These are phyloP conservation scores for Mycena albidolilacea DNA, from an alignment of 768 basidiomycete genomes.

Conservation along the genomic window DNA sequence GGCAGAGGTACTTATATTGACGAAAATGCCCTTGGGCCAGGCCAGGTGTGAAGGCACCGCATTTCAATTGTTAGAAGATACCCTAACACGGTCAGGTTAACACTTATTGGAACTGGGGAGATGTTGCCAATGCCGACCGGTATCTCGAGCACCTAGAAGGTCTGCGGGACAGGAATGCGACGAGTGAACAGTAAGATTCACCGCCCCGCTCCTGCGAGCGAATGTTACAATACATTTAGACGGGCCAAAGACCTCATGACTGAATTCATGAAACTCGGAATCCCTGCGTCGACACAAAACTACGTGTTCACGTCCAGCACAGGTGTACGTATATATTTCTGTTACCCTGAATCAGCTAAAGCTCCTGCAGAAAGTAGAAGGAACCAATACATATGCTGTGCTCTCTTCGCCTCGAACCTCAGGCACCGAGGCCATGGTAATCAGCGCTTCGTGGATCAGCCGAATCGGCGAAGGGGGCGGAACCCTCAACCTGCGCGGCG, in stretches of 20 bases:
- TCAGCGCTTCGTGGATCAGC: slow-evolving; percentile 93
- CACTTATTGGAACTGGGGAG: slow-evolving; percentile 92
- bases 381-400: slow-evolving; percentile 88
- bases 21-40: slow-evolving; percentile 96
- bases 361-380: slow-evolving; percentile 63
- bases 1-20: slow-evolving; percentile 86
- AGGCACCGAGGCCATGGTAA: slow-evolving; percentile 93
- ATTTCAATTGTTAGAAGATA: background rate
- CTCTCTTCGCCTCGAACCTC: slow-evolving; percentile 89
- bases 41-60: slow-evolving; percentile 69
- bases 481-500: slow-evolving; percentile 85
- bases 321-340: slow-evolving; percentile 60
- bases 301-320: slow-evolving; percentile 71
- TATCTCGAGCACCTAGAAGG: slow-evolving; percentile 81
- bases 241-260: slow-evolving; percentile 72
- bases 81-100: slow-evolving; percentile 72
- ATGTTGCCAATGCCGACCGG: slow-evolving; percentile 90
- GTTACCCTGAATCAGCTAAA: slow-evolving; percentile 6
- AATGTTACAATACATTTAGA: slow-evolving; percentile 55
- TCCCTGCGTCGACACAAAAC: slow-evolving; percentile 76
- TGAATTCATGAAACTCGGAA: slow-evolving; percentile 83
- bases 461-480: slow-evolving; percentile 69
- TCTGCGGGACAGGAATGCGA: slow-evolving; percentile 73
- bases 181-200: slow-evolving; percentile 77
- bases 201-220: slow-evolving; percentile 9